Evolutionary conservation across 768 basidiomycete genomes (phyloP).

Genomic region (Multifurca ochricompacta): DNA sequence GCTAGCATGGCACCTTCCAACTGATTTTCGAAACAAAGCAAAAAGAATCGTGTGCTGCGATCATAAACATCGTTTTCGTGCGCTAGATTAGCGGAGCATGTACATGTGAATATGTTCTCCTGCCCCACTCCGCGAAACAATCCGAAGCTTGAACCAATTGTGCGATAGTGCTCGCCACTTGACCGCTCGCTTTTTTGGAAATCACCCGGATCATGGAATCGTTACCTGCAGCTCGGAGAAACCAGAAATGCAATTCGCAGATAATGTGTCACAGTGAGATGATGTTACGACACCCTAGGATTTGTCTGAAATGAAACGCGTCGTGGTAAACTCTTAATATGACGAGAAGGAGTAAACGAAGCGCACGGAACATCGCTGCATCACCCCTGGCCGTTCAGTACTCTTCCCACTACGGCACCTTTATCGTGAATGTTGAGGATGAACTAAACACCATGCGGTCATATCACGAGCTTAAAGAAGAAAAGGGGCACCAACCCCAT

Average conservation of each 20-base stretch:
- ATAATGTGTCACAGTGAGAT: not conserved
- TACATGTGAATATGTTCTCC: no score
- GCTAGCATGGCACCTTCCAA: no score
- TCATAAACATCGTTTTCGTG: no score
- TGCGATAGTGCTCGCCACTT: not conserved
- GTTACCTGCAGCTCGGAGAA: not conserved
- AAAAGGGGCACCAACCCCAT: no score
- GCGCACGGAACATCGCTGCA: not conserved
- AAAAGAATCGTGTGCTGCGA: no score
- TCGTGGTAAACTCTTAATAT: not conserved
- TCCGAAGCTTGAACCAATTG: not conserved
- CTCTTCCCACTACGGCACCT: no score
- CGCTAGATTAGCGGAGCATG: no score
- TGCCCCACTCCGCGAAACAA: conserved; percentile 2
- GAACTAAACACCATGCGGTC: no score
- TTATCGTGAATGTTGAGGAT: no score
- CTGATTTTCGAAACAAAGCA: no score
- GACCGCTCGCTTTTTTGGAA: not conserved
- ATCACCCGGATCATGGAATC: not conserved
- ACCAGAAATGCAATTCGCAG: not conserved
- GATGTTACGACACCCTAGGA: not conserved
- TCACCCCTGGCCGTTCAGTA: not conserved
- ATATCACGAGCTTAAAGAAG: no score
- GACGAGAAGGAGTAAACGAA: not conserved
- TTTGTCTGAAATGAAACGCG: not conserved